phyloP scores from a whole-genome alignment of 148 eudicot species.

The Rhododendron kiyosumense region DNA sequence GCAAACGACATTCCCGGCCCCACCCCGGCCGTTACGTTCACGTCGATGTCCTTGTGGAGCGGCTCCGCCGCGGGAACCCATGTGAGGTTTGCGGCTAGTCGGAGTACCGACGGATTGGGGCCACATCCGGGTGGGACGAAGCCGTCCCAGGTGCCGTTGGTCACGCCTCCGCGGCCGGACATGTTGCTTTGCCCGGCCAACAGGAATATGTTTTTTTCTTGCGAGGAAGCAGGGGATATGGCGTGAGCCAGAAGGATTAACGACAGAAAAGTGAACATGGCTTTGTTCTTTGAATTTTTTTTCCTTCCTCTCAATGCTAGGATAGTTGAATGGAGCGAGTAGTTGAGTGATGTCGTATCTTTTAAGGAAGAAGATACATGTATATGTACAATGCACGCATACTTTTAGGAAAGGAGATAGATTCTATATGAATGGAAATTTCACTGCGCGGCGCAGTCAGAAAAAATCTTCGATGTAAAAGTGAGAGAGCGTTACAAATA shows the following conservation, averaged over 20 bases:
- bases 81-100: constrained; percentile 7
- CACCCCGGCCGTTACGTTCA: constrained; percentile 23
- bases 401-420: background rate
- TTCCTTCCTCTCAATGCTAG: background rate
- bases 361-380: background rate
- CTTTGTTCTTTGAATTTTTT: background rate
- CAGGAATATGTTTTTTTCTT: constrained; percentile 20
- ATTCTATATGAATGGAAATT: no score
- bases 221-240: background rate
- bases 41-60: constrained; percentile 32
- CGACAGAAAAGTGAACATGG: background rate
- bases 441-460: no score
- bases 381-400: background rate
- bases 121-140: constrained; percentile 16
- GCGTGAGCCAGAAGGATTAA: background rate
- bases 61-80: constrained; percentile 38
- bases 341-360: background rate
- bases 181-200: constrained; percentile 50
- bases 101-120: constrained; percentile 16
- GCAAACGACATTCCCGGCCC: constrained; percentile 49
- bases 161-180: constrained; percentile 44
- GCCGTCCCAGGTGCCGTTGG: constrained; percentile 27
- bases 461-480: no score
- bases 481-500: no score
- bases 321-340: background rate